These are phyloP conservation scores for Fusarium xylarioides DNA, from an alignment of 2,329 filamentous ascomycete species.

Conservation along the genomic window DNA sequence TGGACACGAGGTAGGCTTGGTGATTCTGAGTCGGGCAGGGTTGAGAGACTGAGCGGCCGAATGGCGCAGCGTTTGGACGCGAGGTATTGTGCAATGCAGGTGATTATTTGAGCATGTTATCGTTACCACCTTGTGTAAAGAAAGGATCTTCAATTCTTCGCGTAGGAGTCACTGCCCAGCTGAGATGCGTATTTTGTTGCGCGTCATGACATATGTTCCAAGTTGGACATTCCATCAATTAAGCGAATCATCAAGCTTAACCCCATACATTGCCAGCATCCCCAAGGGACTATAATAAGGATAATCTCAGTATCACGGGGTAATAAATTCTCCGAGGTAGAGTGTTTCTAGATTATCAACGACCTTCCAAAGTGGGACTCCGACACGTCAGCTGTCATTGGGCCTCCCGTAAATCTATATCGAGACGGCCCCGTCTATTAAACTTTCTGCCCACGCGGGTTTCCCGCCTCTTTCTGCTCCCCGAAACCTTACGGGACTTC, in stretches of 20 bases:
- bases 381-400: background rate
- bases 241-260: background rate
- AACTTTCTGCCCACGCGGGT: no score
- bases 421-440: background rate
- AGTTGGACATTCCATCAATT: fast-evolving
- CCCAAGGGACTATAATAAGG: background rate
- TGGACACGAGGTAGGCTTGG: background rate
- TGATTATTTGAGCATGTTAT: background rate
- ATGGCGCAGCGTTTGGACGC: background rate
- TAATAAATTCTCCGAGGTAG: background rate
- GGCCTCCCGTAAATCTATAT: background rate
- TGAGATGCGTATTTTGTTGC: background rate
- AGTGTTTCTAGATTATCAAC: background rate
- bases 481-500: background rate
- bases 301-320: background rate
- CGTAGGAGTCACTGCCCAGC: no score
- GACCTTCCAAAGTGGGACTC: background rate
- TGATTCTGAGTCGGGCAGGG: background rate
- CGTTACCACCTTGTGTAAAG: fast-evolving
- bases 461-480: background rate
- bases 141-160: fast-evolving
- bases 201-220: fast-evolving
- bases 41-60: fast-evolving
- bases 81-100: no score
- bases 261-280: fast-evolving